A percentile compares a stretch with the other conserved stretches of the same genome.
These are phyloP conservation scores for Earliella scabrosa DNA, from an alignment of 1,284 basidiomycete species.

Conservation along the genomic window DNA sequence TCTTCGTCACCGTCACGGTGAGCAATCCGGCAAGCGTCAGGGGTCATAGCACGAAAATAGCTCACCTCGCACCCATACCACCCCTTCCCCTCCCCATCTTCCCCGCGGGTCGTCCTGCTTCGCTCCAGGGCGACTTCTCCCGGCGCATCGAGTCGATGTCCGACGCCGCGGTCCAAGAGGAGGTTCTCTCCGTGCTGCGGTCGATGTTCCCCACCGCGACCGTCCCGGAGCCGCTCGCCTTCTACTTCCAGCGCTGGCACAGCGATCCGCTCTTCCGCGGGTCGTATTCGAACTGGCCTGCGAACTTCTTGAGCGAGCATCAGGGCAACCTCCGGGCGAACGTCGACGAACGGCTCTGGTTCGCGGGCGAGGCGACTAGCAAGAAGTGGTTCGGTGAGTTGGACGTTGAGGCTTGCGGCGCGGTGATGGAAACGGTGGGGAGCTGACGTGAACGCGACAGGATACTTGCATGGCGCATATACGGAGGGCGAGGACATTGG, in stretches of 20 bases:
- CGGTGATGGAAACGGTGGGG: background rate
- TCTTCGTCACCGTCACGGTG: slow-evolving; percentile 72
- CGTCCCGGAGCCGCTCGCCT: slow-evolving; percentile 55
- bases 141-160: slow-evolving; percentile 59
- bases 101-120: no score
- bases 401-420: background rate
- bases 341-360: slow-evolving; percentile 54
- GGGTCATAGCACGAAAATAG: background rate
- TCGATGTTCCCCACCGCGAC: slow-evolving; percentile 60
- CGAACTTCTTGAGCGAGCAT: slow-evolving; percentile 56
- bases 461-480: slow-evolving; percentile 43
- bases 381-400: slow-evolving; percentile 56
- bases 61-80: background rate
- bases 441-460: slow-evolving; percentile 15
- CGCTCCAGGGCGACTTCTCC: slow-evolving; percentile 56
- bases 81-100: background rate
- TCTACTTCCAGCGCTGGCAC: slow-evolving; percentile 63
- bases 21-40: slow-evolving; percentile 20
- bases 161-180: slow-evolving; percentile 49
- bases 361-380: slow-evolving; percentile 67
- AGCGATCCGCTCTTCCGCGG: slow-evolving; percentile 63
- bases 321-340: slow-evolving; percentile 60
- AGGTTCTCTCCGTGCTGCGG: slow-evolving; percentile 58
- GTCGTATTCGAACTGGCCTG: slow-evolving; percentile 73
- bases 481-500: slow-evolving; percentile 37